Base-by-base conservation (phyloP, 352 stramenopile species). In the Phytopythium oedochilum region DNA sequence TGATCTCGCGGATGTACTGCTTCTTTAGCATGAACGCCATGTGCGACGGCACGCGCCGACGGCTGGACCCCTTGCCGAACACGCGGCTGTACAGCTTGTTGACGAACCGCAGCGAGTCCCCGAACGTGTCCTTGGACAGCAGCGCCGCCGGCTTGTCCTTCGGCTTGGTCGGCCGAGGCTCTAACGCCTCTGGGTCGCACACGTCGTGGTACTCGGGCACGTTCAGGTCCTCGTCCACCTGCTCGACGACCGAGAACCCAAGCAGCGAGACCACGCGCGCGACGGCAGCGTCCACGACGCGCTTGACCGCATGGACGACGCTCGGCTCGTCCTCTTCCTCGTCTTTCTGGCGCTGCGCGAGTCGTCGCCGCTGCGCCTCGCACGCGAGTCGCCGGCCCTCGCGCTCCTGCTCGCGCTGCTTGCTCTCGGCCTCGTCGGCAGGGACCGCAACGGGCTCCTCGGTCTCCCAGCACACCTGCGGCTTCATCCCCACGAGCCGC, bases 11-110 rank as follows among this genome's bases (percentile, higher is more conserved):
- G 36, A 98, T 88, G 8, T 94, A 71, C 3, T 77, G 50, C 43
- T 83, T 92, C 52, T 98, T 80, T 38, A 98, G 81, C 61, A 98
- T 74, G 55, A 98, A 97, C 23, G 94, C 92, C 90, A 98, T 97
- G 72, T 98, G 93, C 3, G 94, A 96, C 22, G 90, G 91, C 40
- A 98, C 93, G 38, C 92, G 88, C 14, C 89, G 78, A 11, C 77
- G 73, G 12, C 67, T 59, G 1, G 63, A 53, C 0, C 80, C 72
- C 57, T 92, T 96, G 15, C 92, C 90, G 61, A 97, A 97, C 28
- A 61, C 76, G 39, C 88, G 75, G 58, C 93, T 95, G 63, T 97
- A 97, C 17, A 98, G 57, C 20, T 91, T 87, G 69, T 98, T 97
- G 2, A 97, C 90, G 57, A 94, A 89, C 20, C 94, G 82, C 2